Conservation (phyloP, 768 basidiomycete genomes). For the Russula emetica region DNA sequence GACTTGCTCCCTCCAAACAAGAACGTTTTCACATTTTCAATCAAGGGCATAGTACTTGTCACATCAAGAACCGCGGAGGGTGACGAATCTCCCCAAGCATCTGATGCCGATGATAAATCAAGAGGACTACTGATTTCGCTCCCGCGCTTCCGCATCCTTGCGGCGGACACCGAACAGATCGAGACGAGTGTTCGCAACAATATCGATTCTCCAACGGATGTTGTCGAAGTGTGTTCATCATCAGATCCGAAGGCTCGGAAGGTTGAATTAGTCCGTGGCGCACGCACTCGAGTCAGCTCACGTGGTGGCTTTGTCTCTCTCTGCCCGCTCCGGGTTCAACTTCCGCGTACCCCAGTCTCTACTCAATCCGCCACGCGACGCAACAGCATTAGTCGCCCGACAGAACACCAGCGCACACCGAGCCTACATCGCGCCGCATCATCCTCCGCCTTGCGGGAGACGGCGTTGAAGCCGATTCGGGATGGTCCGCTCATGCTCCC, state of each 20-base stretch:
- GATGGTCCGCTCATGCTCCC: constrained; percentile 62
- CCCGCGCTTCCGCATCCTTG: constrained; percentile 65
- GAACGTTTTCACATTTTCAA: constrained; percentile 59
- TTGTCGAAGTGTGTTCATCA: constrained; percentile 60
- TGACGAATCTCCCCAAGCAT: constrained; percentile 19
- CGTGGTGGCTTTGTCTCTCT: constrained; percentile 57
- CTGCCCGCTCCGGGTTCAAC: constrained; percentile 36
- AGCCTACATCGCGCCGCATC: constrained; percentile 28
- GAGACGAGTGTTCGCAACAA: constrained; percentile 60
- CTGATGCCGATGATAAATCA: constrained; percentile 30
- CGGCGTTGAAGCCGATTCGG: constrained; percentile 39
- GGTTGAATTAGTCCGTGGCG: constrained; percentile 58
- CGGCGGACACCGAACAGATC: constrained; percentile 59
- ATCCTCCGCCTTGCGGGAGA: constrained; percentile 30
- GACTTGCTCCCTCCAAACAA: constrained; percentile 63
- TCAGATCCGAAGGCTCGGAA: constrained; percentile 59
- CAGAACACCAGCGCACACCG: constrained; percentile 30
- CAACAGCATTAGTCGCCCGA: constrained; percentile 25
- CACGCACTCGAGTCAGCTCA: constrained; percentile 55
- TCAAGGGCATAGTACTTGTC: constrained; percentile 62
- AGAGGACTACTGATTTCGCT: constrained; percentile 53
- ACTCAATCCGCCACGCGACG: constrained; percentile 22
- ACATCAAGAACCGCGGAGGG: constrained; percentile 40
- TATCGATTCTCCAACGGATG: constrained; percentile 38
- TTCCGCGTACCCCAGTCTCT: constrained; percentile 29